Base-by-base conservation (phyloP, 148 eudicot genomes). In the Rhododendron simsii region DNA sequence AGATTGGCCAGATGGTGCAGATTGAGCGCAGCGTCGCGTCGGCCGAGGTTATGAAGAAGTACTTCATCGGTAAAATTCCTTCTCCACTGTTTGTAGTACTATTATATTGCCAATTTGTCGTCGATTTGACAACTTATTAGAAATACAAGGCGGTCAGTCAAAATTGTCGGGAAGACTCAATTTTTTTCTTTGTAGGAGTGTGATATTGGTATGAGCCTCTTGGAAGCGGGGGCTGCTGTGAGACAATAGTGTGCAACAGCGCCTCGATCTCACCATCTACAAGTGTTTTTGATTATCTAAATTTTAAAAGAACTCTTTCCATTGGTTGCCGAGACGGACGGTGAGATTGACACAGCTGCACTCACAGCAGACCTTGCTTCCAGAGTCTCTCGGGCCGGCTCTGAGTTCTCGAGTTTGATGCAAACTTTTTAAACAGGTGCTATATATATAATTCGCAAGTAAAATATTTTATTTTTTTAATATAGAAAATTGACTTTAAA, bases 1-100 rank as follows among this genome's bases (percentile, higher is more conserved):
- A 91, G 82, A 84, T 91, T 26, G 92, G 92, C 59, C 92, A 91
- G 80, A 91, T 91, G 92, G 87, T 87, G 59, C 92, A 91, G 69
- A 89, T 91, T 74, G 92, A 91, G 73, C 87, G 91, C 20, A 47
- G 57, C 2, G 90, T 89, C 50, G 90, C 92, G 48, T 87, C 88
- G 4, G 74, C 85, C 1, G 83, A 87, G 53, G 89, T 89, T 6
- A 78, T 91, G 86, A 87, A 87, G 83, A 91, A 91, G 39, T 86
- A 89, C 47, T 84, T 81, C n/a, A 89, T 91, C 28, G 92, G 92
- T 91, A 89, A 28, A 59, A 33, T 10, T 65, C 53, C 0, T 18
- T 16, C 61, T 18, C 5, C n/a, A 26, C 35, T 26, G 45, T 59
- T 7, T 9, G 74, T 65, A 3, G 14, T 67, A 9, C 6, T 59